Evolutionary conservation across 768 basidiomycete species (phyloP), one percentile per base, ranked within the genome.

Genomic region (Exidia glandulosa): DNA sequence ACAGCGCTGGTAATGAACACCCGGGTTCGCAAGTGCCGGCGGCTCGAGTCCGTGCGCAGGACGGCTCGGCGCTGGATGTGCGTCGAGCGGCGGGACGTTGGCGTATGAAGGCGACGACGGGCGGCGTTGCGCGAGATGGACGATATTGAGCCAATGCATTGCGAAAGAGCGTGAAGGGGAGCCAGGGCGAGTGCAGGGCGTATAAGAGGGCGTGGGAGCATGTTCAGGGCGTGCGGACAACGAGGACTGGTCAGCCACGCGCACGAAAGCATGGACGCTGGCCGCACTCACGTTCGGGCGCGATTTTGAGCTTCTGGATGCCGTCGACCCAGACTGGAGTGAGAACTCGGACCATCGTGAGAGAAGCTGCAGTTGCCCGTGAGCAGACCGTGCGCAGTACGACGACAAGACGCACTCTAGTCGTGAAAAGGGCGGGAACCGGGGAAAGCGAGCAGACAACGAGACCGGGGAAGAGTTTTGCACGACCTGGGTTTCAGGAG

Each of bases 241-340:
- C 19, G 32, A 34, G 23, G 57, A 31, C 36, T 19, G 23, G 41
- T 45, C 41, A 45, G 41, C 41, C 41, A 45, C 41, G 23, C 50
- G 23, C n/a, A 57, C 48, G 19, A 52, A 37, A 34, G 29, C n/a
- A n/a, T 23, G 45, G 1, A 50, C 62, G 63, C 57, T 56, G 41
- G 19, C 45, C 45, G 55, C 32, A 75, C 82, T 61, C 68, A 87
- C 86, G 76, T 66, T 80, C 78, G 9, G 80, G 71, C 32, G 76
- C 80, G 57, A 83, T 67, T 68, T 80, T 87, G 66, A 90, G 80
- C 70, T 80, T 87, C 65, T 88, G 87, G 60, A 81, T 76, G 58
- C 85, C 87, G 66, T 87, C 80, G 61, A 69, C 73, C 81, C 80
- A 86, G 75, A 85, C 86, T 13, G 87, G 88, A 32, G 82, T 88